Evolutionary conservation across 106 monocot species (phyloP).

Genomic region (Acorus gramineus): DNA sequence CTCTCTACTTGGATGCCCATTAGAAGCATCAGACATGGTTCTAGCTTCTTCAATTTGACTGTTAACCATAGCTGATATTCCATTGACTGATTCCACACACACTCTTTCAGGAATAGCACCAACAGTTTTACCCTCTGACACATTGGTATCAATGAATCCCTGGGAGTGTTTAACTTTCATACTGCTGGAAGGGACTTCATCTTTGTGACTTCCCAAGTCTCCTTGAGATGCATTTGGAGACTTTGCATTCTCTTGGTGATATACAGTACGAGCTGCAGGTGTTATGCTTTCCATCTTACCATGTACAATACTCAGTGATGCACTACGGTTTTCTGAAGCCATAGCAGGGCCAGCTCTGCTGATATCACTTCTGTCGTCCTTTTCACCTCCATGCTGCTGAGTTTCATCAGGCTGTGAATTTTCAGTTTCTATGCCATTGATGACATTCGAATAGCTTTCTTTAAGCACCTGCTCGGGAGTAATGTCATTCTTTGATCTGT

Average conservation of each 20-base stretch:
- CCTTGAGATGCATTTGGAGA: not conserved
- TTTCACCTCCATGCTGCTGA: too few species aligned
- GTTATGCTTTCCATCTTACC: not conserved
- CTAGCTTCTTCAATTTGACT: not conserved
- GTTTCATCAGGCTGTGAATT: too few species aligned
- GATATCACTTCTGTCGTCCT: too few species aligned
- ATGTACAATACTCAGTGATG: not conserved
- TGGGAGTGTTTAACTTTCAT: not conserved
- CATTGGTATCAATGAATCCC: not conserved
- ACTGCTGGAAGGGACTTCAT: not conserved
- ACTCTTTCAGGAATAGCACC: not conserved
- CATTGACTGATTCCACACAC: not conserved
- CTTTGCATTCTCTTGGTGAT: not conserved
- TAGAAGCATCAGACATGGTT: not conserved
- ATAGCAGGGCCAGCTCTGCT: too few species aligned
- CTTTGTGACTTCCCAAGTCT: not conserved
- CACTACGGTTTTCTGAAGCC: not conserved
- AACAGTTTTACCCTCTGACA: not conserved
- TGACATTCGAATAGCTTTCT: not conserved
- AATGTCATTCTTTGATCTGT: not conserved
- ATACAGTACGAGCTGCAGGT: not conserved
- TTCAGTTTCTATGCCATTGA: too few species aligned
- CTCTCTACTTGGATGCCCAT: constrained; percentile 4
- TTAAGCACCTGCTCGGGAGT: not conserved
- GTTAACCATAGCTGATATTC: not conserved